phyloP scores from a whole-genome alignment of 1,139 yeast species.

The Geotrichum restrictum region DNA sequence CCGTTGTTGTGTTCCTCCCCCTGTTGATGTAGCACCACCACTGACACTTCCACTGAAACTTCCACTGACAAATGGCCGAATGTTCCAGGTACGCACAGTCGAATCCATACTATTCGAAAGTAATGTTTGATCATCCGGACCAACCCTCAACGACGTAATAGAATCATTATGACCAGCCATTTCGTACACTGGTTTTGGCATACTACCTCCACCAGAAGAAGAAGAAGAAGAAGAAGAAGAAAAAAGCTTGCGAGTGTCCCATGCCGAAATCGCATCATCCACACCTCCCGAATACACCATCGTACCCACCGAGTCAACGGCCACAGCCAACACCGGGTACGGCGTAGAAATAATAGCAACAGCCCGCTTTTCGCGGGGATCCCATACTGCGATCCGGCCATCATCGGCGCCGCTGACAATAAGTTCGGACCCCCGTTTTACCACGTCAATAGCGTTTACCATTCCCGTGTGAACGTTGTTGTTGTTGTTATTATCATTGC shows the following conservation, averaged over 20 bases:
- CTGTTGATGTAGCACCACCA: too few species aligned
- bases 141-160: slow-evolving; percentile 51
- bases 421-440: slow-evolving; percentile 37
- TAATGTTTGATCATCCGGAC: slow-evolving; percentile 48
- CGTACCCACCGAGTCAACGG: slow-evolving; percentile 41
- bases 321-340: slow-evolving; percentile 59
- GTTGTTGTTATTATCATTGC: too few species aligned
- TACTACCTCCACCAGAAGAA: slow-evolving; percentile 28
- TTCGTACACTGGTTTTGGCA: slow-evolving; percentile 41
- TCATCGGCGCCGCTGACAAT: slow-evolving; percentile 63
- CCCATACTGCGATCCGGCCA: slow-evolving; percentile 60
- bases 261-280: slow-evolving; percentile 58
- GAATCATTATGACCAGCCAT: slow-evolving; percentile 46
- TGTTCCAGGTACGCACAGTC: slow-evolving; percentile 53
- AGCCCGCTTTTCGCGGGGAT: slow-evolving; percentile 50
- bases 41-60: too few species aligned
- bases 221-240: slow-evolving; percentile 21
- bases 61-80: slow-evolving; percentile 41
- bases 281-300: slow-evolving; percentile 60
- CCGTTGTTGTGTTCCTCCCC: slow-evolving; percentile 35
- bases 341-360: slow-evolving; percentile 43
- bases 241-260: slow-evolving; percentile 43
- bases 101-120: slow-evolving; percentile 59
- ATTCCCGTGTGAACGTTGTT: slow-evolving; percentile 36
- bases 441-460: slow-evolving; percentile 52